A percentile compares a stretch with the other conserved stretches of the same genome.
These are phyloP conservation scores for Fomitiporia mediterranea DNA, from an alignment of 1,284 basidiomycete genomes.

Conservation along the genomic window DNA sequence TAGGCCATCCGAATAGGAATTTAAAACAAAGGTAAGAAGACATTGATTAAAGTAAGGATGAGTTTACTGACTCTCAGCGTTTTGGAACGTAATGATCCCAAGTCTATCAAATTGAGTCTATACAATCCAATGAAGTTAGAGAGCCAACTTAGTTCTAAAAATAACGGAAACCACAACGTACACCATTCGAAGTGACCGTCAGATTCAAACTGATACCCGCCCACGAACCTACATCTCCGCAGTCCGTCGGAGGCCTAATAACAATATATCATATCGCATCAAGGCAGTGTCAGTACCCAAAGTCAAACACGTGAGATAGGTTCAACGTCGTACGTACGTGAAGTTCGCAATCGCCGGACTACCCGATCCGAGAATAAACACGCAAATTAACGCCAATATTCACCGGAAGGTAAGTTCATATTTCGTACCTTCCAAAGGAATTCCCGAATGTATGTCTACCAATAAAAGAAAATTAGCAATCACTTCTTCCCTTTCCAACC, in stretches of 20 bases:
- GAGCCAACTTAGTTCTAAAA: background rate
- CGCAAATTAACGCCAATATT: background rate
- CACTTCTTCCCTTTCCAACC: no score
- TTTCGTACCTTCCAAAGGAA: constrained; percentile 60
- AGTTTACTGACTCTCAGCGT: constrained; percentile 67
- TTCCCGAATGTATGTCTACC: constrained; percentile 64
- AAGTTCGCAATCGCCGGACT: constrained; percentile 65
- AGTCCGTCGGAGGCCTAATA: constrained; percentile 62
- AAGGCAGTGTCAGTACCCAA: no score
- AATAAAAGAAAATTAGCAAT: background rate
- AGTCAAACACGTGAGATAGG: no score
- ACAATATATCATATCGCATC: background rate
- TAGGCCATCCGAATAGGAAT: no score
- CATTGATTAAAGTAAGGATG: background rate
- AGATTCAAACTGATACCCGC: constrained; percentile 70
- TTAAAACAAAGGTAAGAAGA: background rate
- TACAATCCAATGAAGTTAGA: background rate
- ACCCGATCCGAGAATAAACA: background rate
- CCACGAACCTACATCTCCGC: constrained; percentile 69
- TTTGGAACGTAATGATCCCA: constrained; percentile 67
- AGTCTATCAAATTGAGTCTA: constrained; percentile 70
- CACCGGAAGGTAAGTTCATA: background rate
- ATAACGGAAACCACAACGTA: constrained; percentile 16
- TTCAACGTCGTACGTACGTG: constrained; percentile 50
- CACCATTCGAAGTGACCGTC: constrained; percentile 70